Percentiles rank a stretch among this genome's conserved stretches.
Conservation (phyloP, 2,329 filamentous ascomycete species). For the Aureobasidium pullulans region DNA sequence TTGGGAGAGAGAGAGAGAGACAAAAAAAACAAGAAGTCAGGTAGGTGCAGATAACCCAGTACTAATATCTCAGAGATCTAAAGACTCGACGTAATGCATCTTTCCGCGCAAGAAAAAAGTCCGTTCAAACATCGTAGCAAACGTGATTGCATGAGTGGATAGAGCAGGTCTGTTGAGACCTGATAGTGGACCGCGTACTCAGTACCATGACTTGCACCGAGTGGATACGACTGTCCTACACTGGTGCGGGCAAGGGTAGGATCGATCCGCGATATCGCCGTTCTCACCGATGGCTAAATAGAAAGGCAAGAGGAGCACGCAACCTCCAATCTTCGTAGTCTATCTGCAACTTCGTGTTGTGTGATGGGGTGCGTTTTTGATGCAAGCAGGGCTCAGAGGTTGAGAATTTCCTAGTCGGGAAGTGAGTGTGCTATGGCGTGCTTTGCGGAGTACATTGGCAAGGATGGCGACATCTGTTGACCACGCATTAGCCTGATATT, state of each 20-base stretch:
- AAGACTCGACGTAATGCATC: not conserved
- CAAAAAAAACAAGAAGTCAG: not conserved
- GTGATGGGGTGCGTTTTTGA: not conserved
- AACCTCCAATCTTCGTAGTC: not conserved
- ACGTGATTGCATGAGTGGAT: not conserved
- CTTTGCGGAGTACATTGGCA: slow-evolving; percentile 3
- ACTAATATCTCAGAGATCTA: not conserved
- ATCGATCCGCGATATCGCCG: not conserved
- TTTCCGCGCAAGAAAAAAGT: not conserved
- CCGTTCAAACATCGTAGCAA: not conserved
- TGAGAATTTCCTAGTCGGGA: slow-evolving; percentile 6
- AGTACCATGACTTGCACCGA: not conserved
- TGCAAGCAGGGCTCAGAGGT: not conserved
- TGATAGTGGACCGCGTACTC: slow-evolving; percentile 6
- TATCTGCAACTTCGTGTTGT: not conserved
- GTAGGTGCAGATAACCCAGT: not conserved
- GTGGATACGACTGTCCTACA: not conserved
- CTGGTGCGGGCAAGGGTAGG: not conserved
- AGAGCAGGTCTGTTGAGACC: not conserved
- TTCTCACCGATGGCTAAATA: not conserved
- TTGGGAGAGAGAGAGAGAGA: not conserved
- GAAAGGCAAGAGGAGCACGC: not conserved
- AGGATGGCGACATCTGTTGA: slow-evolving; percentile 7
- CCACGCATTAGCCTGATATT: not conserved
- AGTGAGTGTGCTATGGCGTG: slow-evolving; percentile 7